Evolutionary conservation across 2,329 filamentous ascomycete species (phyloP), one percentile per base, ranked within the genome.

Genomic region (Ilyonectria robusta): DNA sequence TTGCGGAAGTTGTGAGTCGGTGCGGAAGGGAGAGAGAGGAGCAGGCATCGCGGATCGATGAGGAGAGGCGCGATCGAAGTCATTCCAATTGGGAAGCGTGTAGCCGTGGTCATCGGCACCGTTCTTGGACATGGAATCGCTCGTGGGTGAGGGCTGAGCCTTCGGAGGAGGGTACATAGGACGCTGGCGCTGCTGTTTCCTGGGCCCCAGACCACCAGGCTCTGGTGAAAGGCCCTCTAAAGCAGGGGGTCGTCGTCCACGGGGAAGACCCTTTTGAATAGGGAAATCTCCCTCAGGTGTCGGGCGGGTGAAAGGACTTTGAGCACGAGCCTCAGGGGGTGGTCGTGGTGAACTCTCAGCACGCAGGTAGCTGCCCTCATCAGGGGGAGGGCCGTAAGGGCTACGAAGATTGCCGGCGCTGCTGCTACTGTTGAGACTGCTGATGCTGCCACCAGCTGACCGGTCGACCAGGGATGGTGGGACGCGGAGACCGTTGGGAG

Each of bases 11-110:
- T 40, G 53, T n/a, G 33, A 19, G 10, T 75, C 66, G 9, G 57
- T 21, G 37, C 61, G 65, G 44, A 76, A 70, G 4, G 79, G 78
- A 1, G 76, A 76, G 7, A 82, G 77, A 17, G 81, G 81, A 15
- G 79, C 72, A 0, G 79, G 78, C 31, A 82, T 74, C 17, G 81
- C 80, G 0, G 81, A 81, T 35, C 72, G 72, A 54, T 80, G 78
- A 1, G 75, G 73, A 26, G 78, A 71, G 1, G 69, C 67, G 2
- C 68, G 67, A 54, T 78, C 76, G 46, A 80, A 75, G 50, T 75
- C 70, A 17, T 71, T 70, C 77, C 78, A 79, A 56, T 71, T 73
- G 7, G 77, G 76, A 2, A 72, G 66, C 4, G 69, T 54, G 56
- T 75, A 59, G 46, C 65, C 59, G 13, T 66, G 65, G 40, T 61